These are phyloP conservation scores for Edaphochlamys debaryana DNA, from an alignment of 139 green algal species.

Conservation along the genomic window DNA sequence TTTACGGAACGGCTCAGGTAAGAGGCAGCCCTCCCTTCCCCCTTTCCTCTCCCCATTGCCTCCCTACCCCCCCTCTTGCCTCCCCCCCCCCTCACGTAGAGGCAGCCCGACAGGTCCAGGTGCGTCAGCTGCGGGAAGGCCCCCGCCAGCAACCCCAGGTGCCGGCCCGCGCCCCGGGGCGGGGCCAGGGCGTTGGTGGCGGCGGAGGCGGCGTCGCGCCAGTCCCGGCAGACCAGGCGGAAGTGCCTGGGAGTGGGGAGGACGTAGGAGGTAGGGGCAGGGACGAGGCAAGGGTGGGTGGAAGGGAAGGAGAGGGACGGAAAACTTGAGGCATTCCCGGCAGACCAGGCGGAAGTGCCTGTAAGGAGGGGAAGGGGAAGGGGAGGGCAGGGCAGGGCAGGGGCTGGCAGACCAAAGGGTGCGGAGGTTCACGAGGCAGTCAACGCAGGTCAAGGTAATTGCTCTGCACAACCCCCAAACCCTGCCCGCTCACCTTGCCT, in stretches of 20 bases:
- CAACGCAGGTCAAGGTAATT: no score
- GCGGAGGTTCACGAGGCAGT: no score
- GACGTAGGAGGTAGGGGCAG: no score
- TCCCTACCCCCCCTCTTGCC: background rate
- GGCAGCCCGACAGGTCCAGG: conserved; percentile 27
- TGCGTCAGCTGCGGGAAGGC: conserved; percentile 15
- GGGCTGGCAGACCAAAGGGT: no score
- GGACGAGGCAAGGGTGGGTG: no score
- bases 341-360: no score
- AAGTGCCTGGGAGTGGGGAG: conserved; percentile 6
- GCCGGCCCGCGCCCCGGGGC: background rate
- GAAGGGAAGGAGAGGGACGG: no score
- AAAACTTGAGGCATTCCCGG: no score
- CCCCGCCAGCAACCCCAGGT: conserved; percentile 5
- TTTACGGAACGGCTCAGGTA: background rate
- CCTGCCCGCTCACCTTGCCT: no score
- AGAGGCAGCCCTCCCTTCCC: background rate
- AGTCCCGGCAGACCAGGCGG: conserved; percentile 34
- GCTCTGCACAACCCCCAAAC: no score
- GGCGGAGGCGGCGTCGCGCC: background rate
- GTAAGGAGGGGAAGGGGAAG: no score
- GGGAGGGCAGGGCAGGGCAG: no score
- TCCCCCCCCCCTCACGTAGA: background rate
- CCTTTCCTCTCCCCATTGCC: background rate
- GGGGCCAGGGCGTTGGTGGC: conserved; percentile 1